Base-by-base conservation (phyloP, 164 flowering plant genomes). In the Kingdonia uniflora region DNA sequence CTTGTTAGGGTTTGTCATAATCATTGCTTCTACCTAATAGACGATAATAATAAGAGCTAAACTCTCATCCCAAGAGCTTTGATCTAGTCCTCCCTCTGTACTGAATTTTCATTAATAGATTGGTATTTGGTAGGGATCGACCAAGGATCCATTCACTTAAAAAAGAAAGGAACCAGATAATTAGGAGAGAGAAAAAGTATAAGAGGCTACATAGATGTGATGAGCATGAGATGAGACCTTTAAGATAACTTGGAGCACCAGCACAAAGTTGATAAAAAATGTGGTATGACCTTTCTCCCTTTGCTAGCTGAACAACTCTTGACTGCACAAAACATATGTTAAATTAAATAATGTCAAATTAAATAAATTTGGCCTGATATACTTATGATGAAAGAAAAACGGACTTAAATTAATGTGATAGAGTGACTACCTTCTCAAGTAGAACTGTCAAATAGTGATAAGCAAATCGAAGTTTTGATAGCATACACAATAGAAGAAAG, bases 201-300 rank as follows among this genome's bases (percentile, higher is more conserved):
- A 29, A 3, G 35, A 8, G 35, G 6, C 8, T 29, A 3, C 8
- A 29, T 3, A 8, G 35, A 3, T 29, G 35, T 29, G 35, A 29
- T 29, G 2, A 52, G 20, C 41, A 41, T n/a, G 26, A 15, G 65
- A 51, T 12, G 10, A 16, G 49, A 84, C 99, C 99, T 89, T 70
- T 81, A 29, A 94, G 84, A 56, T 17, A 42, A 54, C 81, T 52
- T 52, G 97, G 65, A 61, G 90, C 97, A 49, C 96, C 97, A 64
- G 97, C 86, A 66, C 99, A 94, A 42, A 94, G 92, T 73, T 94
- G 94, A 69, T 94, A 94, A 61, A 94, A 85, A 47, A 89, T 70
- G 65, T 94, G 97, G 70, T 80, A 94, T 8, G 99, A 87, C 58
- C 99, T 71, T 72, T 94, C 99, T 38, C 94, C 90, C 56, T 66